A percentile compares a stretch with the other conserved stretches of the same genome.
phyloP scores from a whole-genome alignment of 2,329 filamentous ascomycete species.

The Trichothecium roseum region DNA sequence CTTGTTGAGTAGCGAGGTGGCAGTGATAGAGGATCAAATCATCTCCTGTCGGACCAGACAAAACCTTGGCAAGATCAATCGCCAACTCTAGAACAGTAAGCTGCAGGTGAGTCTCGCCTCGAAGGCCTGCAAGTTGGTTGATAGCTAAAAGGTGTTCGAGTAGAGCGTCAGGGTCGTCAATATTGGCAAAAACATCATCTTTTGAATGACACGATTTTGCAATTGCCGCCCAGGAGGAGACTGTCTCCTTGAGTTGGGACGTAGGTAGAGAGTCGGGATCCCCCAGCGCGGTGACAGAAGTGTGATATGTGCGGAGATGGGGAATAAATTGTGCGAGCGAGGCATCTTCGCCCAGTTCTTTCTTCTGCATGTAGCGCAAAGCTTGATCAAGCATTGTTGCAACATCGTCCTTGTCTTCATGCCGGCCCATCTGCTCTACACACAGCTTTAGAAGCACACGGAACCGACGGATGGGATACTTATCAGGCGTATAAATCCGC shows the following conservation, averaged over 20 bases:
- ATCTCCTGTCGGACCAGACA: conserved; percentile 21
- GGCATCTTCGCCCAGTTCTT: conserved; percentile 32
- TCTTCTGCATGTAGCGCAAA: conserved; percentile 21
- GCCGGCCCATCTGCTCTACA: conserved; percentile 35
- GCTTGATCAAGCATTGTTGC: conserved; percentile 26
- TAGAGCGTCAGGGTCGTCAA: conserved; percentile 40
- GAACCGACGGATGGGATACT: conserved; percentile 41
- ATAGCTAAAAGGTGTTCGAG: conserved; percentile 39
- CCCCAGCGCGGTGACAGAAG: conserved; percentile 32
- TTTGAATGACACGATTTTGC: conserved; percentile 25
- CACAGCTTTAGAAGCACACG: conserved; percentile 40
- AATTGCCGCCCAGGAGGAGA: conserved; percentile 34
- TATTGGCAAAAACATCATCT: conserved; percentile 27
- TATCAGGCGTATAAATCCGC: conserved; percentile 36
- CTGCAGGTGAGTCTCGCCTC: conserved; percentile 36
- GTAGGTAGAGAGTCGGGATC: conserved; percentile 11
- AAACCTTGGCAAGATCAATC: conserved; percentile 25
- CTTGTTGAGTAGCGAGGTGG: conserved; percentile 40
- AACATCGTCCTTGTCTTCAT: conserved; percentile 27
- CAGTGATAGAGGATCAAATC: conserved; percentile 34
- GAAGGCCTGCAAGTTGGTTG: conserved; percentile 39
- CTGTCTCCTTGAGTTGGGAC: conserved; percentile 21
- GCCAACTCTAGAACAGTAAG: conserved; percentile 17
- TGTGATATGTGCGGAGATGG: conserved; percentile 35
- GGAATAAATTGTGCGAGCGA: conserved; percentile 32